Evolutionary conservation across 768 basidiomycete species (phyloP), one percentile per base, ranked within the genome.

Genomic region (Agrocybe praecox): DNA sequence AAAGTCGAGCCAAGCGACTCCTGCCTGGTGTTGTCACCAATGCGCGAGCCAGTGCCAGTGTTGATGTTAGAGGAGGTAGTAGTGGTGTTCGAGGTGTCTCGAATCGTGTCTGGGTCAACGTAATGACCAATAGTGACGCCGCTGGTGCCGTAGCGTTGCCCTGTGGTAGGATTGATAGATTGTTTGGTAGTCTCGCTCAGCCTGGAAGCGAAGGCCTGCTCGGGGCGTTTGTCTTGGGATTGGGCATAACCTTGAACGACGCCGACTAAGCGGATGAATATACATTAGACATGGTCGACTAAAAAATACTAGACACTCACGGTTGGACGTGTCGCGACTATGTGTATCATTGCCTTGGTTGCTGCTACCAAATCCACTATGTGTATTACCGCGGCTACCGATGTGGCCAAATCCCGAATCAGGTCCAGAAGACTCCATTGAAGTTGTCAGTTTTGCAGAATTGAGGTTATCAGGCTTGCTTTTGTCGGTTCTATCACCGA

Each of bases 331-430:
- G 45, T 46, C 52, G 14, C 52, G 52, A 6, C 52, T 42, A 46
- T 53, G 45, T 14, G 10, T 53, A 46, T 53, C 52, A 8, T 17
- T 44, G 12, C 26, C 23, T 8, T 43, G 23, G 43, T 53, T 53
- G 32, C 45, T 43, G 11, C 52, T 42, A 19, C 52, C 52, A 21
- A 26, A 53, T 7, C 52, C 52, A 21, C 52, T 53, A n/a, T 53
- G 52, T 1, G 44, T 44, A 26, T 29, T 53, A 19, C 45, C 52
- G 11, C 52, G 52, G 21, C 33, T 45, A 26, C 36, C 36, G n/a
- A 40, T 40, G 12, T 40, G 36, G 12, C 14, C n/a, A n/a, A 40
- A 40, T 14, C 36, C 36, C 5, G 36, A 6, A n/a, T 40, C 12
- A 40, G 11, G 45, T 45, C 43, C 43, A 53, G 43, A 32, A 45